A percentile compares a stretch with the other conserved stretches of the same genome.
Evolutionary conservation across 192 early-diverging fungal genomes (phyloP).

Genomic region (Linnemannia elongata): DNA sequence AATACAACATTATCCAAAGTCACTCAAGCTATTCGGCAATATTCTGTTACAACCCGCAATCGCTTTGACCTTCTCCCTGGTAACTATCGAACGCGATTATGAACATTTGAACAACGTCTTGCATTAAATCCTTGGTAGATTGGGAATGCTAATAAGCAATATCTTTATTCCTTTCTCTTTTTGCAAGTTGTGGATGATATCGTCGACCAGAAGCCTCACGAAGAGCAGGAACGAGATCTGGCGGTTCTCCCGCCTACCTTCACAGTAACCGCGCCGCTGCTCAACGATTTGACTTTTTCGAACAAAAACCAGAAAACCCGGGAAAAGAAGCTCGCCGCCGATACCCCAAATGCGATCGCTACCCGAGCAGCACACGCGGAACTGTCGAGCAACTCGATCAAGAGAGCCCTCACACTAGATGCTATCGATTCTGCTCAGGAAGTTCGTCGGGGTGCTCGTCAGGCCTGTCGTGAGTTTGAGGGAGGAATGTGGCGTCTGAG

Average conservation of each 20-base stretch:
- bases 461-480: too few relatives aligned
- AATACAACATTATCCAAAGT: too few relatives aligned
- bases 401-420: too few relatives aligned
- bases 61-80: too few relatives aligned
- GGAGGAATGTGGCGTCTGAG: too few relatives aligned
- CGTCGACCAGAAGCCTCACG: background rate
- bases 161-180: background rate
- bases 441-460: too few relatives aligned
- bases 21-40: too few relatives aligned
- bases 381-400: too few relatives aligned
- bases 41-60: too few relatives aligned
- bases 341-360: background rate
- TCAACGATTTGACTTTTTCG: background rate
- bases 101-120: background rate
- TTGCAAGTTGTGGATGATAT: background rate
- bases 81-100: too few relatives aligned
- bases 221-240: background rate
- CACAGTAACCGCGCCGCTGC: background rate
- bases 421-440: too few relatives aligned
- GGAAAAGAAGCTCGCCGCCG: background rate
- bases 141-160: background rate
- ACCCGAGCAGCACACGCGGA: too few relatives aligned
- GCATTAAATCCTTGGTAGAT: background rate
- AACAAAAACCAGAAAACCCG: background rate
- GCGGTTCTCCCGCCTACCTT: background rate